These are phyloP conservation scores for Jimgerdemannia flammicorona DNA, from an alignment of 192 early-diverging fungal species.

Conservation along the genomic window DNA sequence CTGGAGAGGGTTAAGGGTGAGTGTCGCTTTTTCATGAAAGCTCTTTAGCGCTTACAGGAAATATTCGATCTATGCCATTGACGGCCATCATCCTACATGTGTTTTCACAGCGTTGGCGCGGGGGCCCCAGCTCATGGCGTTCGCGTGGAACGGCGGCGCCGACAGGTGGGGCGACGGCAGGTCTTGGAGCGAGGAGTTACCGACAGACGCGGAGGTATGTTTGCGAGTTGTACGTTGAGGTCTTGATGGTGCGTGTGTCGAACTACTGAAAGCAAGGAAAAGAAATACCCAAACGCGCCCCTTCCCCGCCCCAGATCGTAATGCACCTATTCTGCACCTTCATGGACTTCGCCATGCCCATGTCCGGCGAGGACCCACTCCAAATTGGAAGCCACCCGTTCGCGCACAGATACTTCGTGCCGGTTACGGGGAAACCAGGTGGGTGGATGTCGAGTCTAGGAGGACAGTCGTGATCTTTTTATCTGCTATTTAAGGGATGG, in stretches of 20 bases:
- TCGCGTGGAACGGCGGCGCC: neutral
- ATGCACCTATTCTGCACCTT: constrained; percentile 3
- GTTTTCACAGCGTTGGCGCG: neutral
- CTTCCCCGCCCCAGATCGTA: neutral
- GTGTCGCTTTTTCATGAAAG: neutral
- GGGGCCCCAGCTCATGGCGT: neutral
- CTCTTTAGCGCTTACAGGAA: neutral
- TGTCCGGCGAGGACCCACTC: neutral
- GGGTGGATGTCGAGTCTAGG: neutral
- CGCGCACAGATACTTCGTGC: neutral
- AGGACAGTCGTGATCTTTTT: neutral
- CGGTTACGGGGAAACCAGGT: neutral
- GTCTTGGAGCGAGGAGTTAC: neutral
- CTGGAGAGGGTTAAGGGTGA: neutral
- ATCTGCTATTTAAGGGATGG: neutral
- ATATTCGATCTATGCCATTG: too few relatives aligned
- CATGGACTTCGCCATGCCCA: constrained; percentile 4
- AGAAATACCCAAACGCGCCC: too few relatives aligned
- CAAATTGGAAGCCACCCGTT: neutral
- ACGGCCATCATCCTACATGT: neutral
- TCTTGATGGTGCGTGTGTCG: neutral
- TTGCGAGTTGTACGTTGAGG: neutral
- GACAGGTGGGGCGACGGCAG: neutral
- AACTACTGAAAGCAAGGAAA: too few relatives aligned
- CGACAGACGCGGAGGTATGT: constrained; percentile 2